Evolutionary conservation across 176 grass and related monocot genomes (phyloP).

Genomic region (Aegilops sharonensis): DNA sequence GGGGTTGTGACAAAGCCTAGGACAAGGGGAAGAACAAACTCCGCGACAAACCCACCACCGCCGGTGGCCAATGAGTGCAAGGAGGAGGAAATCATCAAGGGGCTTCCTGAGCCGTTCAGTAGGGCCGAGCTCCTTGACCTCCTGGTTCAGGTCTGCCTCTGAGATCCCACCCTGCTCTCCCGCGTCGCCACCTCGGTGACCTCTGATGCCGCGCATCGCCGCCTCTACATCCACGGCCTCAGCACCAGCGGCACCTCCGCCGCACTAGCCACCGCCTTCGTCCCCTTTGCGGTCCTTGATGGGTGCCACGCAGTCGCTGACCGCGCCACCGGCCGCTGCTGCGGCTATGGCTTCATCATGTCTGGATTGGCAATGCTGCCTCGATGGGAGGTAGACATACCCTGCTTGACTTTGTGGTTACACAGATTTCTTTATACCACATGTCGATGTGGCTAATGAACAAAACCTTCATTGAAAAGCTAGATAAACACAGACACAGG

Average conservation of each 20-base stretch:
- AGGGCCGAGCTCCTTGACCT: constrained; percentile 66
- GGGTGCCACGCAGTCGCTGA: constrained; percentile 52
- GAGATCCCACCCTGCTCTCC: constrained; percentile 39
- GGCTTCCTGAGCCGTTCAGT: constrained; percentile 62
- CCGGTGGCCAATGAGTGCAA: background rate
- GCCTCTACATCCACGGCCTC: constrained; percentile 67
- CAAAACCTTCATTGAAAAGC: no score
- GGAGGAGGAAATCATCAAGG: constrained; percentile 40
- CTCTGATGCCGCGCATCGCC: constrained; percentile 53
- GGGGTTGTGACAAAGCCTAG: background rate
- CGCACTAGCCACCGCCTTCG: constrained; percentile 42
- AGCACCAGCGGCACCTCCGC: constrained; percentile 47
- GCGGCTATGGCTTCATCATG: constrained; percentile 69
- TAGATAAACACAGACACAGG: no score
- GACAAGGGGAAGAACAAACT: constrained; percentile 26
- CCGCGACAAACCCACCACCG: background rate
- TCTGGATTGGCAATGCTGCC: no score
- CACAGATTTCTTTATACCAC: no score
- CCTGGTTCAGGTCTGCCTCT: constrained; percentile 45
- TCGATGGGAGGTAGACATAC: no score
- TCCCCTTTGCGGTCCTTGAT: constrained; percentile 49
- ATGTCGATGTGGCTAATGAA: no score
- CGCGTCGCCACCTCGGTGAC: constrained; percentile 34
- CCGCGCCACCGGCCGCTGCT: constrained; percentile 38
- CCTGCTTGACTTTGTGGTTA: no score